phyloP scores from a whole-genome alignment of 78 protist species.

The Bigelowiella natans region DNA sequence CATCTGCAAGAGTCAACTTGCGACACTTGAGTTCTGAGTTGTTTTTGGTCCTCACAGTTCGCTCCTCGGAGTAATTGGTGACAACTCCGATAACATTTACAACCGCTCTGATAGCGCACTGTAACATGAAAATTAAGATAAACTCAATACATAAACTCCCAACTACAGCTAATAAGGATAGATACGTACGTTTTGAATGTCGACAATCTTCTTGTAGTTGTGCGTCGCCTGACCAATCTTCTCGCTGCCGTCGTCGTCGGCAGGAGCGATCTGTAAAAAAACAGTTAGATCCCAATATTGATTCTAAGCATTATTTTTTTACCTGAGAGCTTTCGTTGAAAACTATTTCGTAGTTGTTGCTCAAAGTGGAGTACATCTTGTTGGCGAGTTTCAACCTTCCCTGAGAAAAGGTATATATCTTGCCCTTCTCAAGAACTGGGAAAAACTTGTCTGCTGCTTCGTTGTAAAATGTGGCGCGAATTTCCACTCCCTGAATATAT shows the following conservation, averaged over 20 bases:
- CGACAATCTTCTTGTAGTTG: background rate
- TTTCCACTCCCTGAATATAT: conserved; percentile 32
- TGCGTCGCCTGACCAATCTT: background rate
- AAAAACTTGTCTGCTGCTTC: conserved; percentile 27
- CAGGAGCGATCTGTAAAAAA: background rate
- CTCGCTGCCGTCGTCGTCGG: background rate
- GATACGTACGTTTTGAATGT: background rate
- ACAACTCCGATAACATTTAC: background rate
- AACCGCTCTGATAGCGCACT: background rate
- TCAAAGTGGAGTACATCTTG: conserved; percentile 13
- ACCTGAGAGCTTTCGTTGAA: conserved; percentile 10
- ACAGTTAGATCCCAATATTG: no score
- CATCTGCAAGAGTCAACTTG: background rate
- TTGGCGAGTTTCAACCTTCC: conserved; percentile 40
- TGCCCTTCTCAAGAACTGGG: background rate
- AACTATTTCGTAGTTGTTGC: conserved; percentile 41
- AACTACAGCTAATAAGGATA: no score
- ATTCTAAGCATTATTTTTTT: no score
- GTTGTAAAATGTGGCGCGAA: conserved; percentile 41
- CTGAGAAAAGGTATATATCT: conserved; percentile 12
- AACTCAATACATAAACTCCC: no score
- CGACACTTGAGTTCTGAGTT: background rate
- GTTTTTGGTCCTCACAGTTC: background rate
- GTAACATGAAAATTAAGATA: no score
- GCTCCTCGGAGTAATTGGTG: background rate